Evolutionary conservation across 768 basidiomycete genomes (phyloP).

Genomic region (Rhizopogon vulgaris): DNA sequence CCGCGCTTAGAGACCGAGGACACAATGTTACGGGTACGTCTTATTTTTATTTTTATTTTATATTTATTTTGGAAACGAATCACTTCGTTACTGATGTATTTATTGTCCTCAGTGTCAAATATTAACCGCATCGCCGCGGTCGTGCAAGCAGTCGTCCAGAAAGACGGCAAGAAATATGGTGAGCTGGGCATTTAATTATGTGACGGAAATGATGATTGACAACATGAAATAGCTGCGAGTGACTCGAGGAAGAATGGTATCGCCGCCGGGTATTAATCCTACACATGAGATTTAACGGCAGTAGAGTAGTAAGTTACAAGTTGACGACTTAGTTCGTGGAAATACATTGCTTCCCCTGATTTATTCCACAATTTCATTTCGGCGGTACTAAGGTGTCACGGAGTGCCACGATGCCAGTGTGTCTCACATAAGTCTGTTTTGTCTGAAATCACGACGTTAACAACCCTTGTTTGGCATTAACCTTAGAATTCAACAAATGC

Average conservation of each 20-base stretch:
- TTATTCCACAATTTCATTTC: no score
- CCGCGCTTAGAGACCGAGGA: conserved; percentile 50
- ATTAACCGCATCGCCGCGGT: conserved; percentile 70
- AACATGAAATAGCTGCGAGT: conserved; percentile 55
- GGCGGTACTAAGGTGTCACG: no score
- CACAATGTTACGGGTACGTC: conserved; percentile 65
- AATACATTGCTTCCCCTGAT: no score
- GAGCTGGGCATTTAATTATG: conserved; percentile 16
- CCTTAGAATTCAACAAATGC: conserved; percentile 12
- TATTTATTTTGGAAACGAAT: no score
- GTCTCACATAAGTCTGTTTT: no score
- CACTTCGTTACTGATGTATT: no score
- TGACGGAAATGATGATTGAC: neutral
- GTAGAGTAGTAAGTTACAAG: neutral
- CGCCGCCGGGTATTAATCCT: conserved; percentile 72
- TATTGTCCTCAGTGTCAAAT: conserved; percentile 42
- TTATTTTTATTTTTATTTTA: neutral
- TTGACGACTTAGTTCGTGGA: no score
- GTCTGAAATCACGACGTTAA: no score
- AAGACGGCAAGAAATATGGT: conserved; percentile 61
- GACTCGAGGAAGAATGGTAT: conserved; percentile 93
- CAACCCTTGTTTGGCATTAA: conserved; percentile 11
- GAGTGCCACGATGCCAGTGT: no score
- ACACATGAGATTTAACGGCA: neutral
- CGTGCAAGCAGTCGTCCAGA: conserved; percentile 56